phyloP scores from a whole-genome alignment of 2,329 filamentous ascomycete species.

The Neopestalotiopsis sp. region DNA sequence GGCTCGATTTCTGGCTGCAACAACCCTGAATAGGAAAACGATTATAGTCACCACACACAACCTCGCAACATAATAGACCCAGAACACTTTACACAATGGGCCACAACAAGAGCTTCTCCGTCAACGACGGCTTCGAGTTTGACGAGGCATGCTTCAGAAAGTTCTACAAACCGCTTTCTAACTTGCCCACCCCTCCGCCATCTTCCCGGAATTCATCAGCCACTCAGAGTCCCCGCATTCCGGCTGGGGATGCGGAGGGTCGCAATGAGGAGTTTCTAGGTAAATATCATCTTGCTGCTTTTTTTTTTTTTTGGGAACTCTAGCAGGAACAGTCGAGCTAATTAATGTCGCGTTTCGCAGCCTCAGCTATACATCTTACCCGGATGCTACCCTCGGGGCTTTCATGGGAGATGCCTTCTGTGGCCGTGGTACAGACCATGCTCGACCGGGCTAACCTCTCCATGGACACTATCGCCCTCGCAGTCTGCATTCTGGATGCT shows the following conservation, averaged over 20 bases:
- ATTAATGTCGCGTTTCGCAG: slow-evolving; percentile 43
- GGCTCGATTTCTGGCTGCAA: not conserved
- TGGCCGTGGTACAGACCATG: slow-evolving; percentile 64
- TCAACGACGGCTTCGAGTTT: slow-evolving; percentile 52
- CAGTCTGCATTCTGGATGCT: slow-evolving; percentile 70
- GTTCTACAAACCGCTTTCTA: slow-evolving; percentile 70
- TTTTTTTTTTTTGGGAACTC: not conserved
- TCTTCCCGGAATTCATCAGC: slow-evolving; percentile 54
- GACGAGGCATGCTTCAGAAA: slow-evolving; percentile 59
- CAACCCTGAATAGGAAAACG: slow-evolving; percentile 1
- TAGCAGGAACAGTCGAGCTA: slow-evolving; percentile 25
- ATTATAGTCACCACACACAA: not conserved
- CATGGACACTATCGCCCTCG: slow-evolving; percentile 66
- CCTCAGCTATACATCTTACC: slow-evolving; percentile 68
- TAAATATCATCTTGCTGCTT: slow-evolving; percentile 30
- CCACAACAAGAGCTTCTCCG: slow-evolving; percentile 39
- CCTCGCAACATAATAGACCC: not conserved
- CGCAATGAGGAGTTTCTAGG: slow-evolving; percentile 47
- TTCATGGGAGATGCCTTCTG: slow-evolving; percentile 62
- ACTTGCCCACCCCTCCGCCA: slow-evolving; percentile 69
- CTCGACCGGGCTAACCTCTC: slow-evolving; percentile 62
- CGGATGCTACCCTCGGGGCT: slow-evolving; percentile 69
- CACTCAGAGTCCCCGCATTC: slow-evolving; percentile 47
- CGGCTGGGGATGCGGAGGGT: slow-evolving; percentile 49
- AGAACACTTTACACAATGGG: slow-evolving; percentile 33